Conservation (phyloP, 805 yeast species). For the Starmerella asiatica region DNA sequence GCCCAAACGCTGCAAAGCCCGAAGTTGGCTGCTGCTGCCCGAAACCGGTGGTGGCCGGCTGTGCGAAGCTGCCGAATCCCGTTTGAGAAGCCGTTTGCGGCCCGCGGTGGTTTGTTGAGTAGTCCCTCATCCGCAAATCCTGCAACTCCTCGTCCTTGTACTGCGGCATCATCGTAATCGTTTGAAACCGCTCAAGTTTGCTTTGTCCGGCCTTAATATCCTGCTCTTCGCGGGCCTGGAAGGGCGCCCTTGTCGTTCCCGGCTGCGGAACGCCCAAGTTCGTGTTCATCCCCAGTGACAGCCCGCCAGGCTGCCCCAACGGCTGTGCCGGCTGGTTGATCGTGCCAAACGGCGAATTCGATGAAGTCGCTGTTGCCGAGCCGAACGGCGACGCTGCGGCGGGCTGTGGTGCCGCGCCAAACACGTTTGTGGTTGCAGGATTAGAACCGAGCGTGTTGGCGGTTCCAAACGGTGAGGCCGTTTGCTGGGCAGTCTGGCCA, state of each 20-base stretch:
- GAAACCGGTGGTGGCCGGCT: constrained; percentile 11
- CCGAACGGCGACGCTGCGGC: constrained; percentile 21
- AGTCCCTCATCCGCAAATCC: constrained; percentile 82
- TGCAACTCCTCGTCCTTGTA: constrained; percentile 69
- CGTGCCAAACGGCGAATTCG: constrained; percentile 23
- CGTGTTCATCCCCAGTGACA: neutral
- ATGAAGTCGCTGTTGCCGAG: constrained; percentile 21
- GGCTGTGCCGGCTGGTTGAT: constrained; percentile 5
- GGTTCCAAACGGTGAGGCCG: constrained; percentile 14
- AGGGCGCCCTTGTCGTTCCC: constrained; percentile 43
- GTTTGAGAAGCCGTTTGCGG: constrained; percentile 4
- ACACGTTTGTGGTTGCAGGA: neutral
- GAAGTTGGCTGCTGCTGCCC: constrained; percentile 4
- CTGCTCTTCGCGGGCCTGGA: constrained; percentile 48
- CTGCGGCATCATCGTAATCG: constrained; percentile 80
- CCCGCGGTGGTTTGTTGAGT: constrained; percentile 49
- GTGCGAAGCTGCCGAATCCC: neutral
- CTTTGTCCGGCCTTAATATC: constrained; percentile 31
- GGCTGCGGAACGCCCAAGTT: too few relatives aligned
- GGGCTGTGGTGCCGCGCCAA: constrained; percentile 7
- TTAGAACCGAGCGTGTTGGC: neutral
- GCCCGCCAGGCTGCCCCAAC: constrained; percentile 1
- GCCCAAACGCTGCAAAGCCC: constrained; percentile 11
- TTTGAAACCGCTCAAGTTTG: constrained; percentile 41
- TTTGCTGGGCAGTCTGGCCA: constrained; percentile 20